These are phyloP conservation scores for Lactarius sanguifluus DNA, from an alignment of 768 basidiomycete species.

Conservation along the genomic window DNA sequence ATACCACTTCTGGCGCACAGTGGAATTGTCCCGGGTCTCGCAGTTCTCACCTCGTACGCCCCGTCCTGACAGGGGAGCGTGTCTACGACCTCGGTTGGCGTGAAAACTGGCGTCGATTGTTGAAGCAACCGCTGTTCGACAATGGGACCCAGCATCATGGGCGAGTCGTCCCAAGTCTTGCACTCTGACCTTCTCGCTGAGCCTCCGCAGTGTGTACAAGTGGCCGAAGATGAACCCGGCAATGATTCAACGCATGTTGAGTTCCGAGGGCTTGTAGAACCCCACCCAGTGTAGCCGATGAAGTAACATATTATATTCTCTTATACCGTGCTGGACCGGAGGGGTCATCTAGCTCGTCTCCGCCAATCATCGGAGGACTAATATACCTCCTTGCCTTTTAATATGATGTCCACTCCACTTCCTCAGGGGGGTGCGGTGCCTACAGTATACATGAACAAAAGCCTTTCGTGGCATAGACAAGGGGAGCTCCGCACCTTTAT, in stretches of 20 bases:
- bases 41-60: conserved; percentile 6
- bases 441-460: neutral
- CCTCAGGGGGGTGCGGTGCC: conserved; percentile 14
- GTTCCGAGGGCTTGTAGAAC: neutral
- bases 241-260: conserved; percentile 24
- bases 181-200: neutral
- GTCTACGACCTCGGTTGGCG: conserved; percentile 31
- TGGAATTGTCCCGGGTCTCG: neutral
- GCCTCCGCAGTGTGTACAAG: conserved; percentile 14
- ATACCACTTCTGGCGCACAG: neutral
- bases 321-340: neutral
- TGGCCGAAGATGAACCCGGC: conserved; percentile 31
- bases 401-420: neutral
- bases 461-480: neutral
- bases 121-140: conserved; percentile 21
- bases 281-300: neutral
- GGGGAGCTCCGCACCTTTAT: conserved; percentile 43
- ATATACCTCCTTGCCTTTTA: neutral
- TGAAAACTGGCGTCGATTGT: conserved; percentile 28
- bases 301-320: neutral
- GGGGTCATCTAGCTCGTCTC: neutral
- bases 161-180: conserved; percentile 6
- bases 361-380: neutral
- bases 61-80: conserved; percentile 18
- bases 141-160: neutral